Percentiles rank a stretch among this genome's conserved stretches.
Conservation (phyloP, 352 stramenopile species). For the Globisporangium acanthophoron region DNA sequence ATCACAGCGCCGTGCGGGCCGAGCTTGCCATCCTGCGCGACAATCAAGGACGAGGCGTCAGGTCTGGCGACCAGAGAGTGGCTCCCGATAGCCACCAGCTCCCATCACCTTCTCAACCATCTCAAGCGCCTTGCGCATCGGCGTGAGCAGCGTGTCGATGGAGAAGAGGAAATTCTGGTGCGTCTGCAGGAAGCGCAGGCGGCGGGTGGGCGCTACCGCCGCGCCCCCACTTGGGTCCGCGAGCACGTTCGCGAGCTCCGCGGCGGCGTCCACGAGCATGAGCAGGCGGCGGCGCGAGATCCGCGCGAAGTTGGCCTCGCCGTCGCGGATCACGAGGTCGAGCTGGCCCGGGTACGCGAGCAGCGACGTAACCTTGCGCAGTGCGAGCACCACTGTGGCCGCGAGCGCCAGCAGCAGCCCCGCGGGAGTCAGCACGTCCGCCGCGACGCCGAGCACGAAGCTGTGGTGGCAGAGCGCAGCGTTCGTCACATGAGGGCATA, state of each 20-base stretch:
- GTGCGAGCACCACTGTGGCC: conserved; percentile 18
- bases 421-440: conserved; percentile 39
- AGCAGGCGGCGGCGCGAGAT: conserved; percentile 64
- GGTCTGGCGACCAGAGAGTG: too few relatives aligned
- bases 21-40: conserved; percentile 18
- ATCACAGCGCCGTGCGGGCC: conserved; percentile 41
- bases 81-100: too few relatives aligned
- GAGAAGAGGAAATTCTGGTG: conserved; percentile 68
- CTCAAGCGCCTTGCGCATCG: conserved; percentile 52
- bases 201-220: conserved; percentile 3
- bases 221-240: conserved; percentile 12
- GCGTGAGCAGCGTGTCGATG: conserved; percentile 54
- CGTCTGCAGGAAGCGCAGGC: conserved; percentile 53
- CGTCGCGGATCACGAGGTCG: conserved; percentile 70
- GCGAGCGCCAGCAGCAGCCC: conserved; percentile 50
- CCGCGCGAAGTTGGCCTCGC: conserved; percentile 69
- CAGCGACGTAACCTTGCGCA: conserved; percentile 49
- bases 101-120: conserved; percentile 30
- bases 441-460: conserved; percentile 44
- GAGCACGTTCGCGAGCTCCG: conserved; percentile 43
- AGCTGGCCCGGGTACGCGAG: conserved; percentile 75
- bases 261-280: conserved; percentile 56
- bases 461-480: conserved; percentile 8
- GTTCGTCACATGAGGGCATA: neutral
- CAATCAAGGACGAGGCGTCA: too few relatives aligned